phyloP scores from a whole-genome alignment of 225 moss, liverwort and hornwort species.

The Lunularia cruciata region DNA sequence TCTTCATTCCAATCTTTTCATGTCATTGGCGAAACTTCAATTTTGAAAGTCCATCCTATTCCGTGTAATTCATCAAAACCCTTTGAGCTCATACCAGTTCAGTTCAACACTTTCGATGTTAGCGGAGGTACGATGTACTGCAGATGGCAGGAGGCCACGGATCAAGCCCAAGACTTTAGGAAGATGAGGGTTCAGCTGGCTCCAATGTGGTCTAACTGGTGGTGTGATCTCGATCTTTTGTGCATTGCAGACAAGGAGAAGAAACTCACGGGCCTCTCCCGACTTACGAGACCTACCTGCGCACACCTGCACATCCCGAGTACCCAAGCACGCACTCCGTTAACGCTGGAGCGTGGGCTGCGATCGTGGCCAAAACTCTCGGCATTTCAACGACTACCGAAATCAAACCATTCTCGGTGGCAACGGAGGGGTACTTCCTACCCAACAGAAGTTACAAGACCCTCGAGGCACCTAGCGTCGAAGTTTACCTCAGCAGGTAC shows the following conservation, averaged over 20 bases:
- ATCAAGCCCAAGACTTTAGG: no score
- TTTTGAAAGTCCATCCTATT: no score
- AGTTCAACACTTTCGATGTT: no score
- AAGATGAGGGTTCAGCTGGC: no score
- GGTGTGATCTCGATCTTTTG: no score
- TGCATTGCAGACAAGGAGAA: slow-evolving; percentile 65
- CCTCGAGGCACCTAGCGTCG: slow-evolving; percentile 33
- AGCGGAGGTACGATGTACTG: no score
- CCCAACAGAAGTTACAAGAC: slow-evolving; percentile 52
- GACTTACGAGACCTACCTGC: slow-evolving; percentile 41
- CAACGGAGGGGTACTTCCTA: slow-evolving; percentile 61
- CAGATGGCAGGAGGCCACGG: no score
- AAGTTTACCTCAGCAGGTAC: slow-evolving; percentile 70
- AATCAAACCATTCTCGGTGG: slow-evolving; percentile 44
- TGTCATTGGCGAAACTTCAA: no score
- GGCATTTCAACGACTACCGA: slow-evolving; percentile 28
- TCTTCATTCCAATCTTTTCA: no score
- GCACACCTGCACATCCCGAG: slow-evolving; percentile 70
- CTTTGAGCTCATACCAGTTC: no score
- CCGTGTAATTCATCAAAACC: no score
- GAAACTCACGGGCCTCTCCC: slow-evolving; percentile 44
- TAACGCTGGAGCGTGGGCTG: slow-evolving; percentile 58
- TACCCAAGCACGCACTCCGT: slow-evolving; percentile 76
- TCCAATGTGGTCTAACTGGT: no score
- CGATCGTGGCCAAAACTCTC: slow-evolving; percentile 53